phyloP scores from a whole-genome alignment of 192 early-diverging fungal species.

The Gamsiella multidivaricata region DNA sequence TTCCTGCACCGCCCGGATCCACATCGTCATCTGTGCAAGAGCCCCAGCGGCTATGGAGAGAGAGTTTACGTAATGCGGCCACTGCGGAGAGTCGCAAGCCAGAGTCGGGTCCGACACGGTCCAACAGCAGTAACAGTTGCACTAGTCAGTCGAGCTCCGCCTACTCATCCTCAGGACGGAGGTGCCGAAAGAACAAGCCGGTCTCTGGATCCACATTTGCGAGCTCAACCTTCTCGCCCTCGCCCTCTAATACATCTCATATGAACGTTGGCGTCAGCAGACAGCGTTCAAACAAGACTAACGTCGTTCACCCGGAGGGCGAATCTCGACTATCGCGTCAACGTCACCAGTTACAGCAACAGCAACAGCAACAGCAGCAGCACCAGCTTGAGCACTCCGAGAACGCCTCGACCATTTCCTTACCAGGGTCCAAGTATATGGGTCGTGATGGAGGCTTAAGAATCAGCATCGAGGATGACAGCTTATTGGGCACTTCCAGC shows the following conservation, averaged over 20 bases:
- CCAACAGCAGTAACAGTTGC: constrained; percentile 19
- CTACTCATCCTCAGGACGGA: constrained; percentile 8
- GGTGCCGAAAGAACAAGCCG: constrained; percentile 7
- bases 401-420: constrained; percentile 27
- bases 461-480: neutral
- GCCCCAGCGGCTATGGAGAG: constrained; percentile 25
- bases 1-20: constrained; percentile 5
- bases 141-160: constrained; percentile 17
- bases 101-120: constrained; percentile 2
- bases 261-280: constrained; percentile 6
- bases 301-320: constrained; percentile 9
- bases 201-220: constrained; percentile 35
- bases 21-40: constrained; percentile 11
- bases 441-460: neutral
- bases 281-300: constrained; percentile 7
- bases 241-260: constrained; percentile 29
- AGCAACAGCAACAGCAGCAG: constrained; percentile 4
- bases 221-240: constrained; percentile 21
- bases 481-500: neutral
- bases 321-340: neutral
- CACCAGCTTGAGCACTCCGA: neutral
- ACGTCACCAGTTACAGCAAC: neutral
- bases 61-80: constrained; percentile 38
- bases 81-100: constrained; percentile 20
- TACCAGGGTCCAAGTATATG: constrained; percentile 35